Conservation (phyloP, 2,329 filamentous ascomycete genomes). For the Lecanicillium sp. region DNA sequence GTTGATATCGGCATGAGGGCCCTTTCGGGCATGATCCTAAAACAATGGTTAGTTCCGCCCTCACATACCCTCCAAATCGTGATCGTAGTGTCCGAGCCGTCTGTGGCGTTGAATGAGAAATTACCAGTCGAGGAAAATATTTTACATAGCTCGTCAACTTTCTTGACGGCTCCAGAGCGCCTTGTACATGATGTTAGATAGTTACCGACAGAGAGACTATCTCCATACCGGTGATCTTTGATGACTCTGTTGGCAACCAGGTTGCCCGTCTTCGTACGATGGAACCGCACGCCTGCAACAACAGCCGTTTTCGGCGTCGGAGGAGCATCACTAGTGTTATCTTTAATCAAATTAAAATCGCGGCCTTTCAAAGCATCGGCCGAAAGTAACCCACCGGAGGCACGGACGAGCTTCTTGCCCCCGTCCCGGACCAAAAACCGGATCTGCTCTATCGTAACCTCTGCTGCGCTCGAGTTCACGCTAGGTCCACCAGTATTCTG, state of each 20-base stretch:
- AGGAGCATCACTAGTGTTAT: conserved; percentile 54
- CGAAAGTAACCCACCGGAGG: conserved; percentile 51
- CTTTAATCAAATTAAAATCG: conserved; percentile 26
- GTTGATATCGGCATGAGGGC: conserved; percentile 69
- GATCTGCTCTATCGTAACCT: conserved; percentile 65
- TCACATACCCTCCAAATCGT: conserved; percentile 15
- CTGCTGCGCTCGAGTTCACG: conserved; percentile 40
- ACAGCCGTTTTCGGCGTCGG: conserved; percentile 67
- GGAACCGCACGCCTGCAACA: conserved; percentile 74
- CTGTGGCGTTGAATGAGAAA: conserved; percentile 34
- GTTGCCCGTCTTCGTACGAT: conserved; percentile 83
- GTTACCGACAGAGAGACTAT: conserved; percentile 17
- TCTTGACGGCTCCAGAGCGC: conserved; percentile 52
- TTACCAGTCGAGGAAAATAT: conserved; percentile 65
- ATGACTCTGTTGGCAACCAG: conserved; percentile 72
- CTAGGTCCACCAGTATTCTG: conserved; percentile 20
- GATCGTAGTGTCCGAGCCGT: conserved; percentile 1
- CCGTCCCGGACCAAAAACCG: conserved; percentile 67
- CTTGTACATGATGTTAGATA: conserved; percentile 37
- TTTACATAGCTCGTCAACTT: conserved; percentile 69
- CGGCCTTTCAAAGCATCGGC: background rate
- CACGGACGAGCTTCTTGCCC: conserved; percentile 75
- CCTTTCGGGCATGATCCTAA: conserved; percentile 83
- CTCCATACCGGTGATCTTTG: conserved; percentile 66
- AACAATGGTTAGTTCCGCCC: conserved; percentile 37